A percentile compares a stretch with the other conserved stretches of the same genome.
Evolutionary conservation across 805 yeast species (phyloP).

Genomic region (Komagataella kurtzmanii): DNA sequence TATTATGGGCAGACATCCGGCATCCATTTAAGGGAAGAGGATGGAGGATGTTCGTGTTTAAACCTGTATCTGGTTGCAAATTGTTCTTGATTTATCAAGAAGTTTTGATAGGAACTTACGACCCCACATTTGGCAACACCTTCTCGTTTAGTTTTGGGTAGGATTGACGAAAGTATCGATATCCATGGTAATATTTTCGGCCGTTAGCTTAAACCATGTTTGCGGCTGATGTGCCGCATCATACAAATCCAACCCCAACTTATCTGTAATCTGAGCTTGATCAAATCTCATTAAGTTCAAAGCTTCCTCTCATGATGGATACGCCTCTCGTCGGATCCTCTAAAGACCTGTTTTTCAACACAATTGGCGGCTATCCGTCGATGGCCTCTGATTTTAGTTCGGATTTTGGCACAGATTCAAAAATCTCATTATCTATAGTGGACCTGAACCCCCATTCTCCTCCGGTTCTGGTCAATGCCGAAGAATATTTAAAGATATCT

Average conservation of each 20-base stretch:
- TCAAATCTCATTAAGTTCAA: background rate
- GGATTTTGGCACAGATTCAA: background rate
- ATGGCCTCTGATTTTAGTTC: background rate
- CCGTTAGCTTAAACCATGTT: background rate
- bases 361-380: background rate
- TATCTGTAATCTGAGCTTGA: background rate
- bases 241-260: background rate
- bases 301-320: background rate
- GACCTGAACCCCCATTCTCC: constrained; percentile 9
- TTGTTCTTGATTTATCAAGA: too few species aligned
- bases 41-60: too few species aligned
- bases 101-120: too few species aligned
- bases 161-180: too few species aligned
- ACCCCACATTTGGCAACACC: too few species aligned
- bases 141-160: too few species aligned
- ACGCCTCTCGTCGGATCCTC: background rate
- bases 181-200: too few species aligned
- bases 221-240: background rate
- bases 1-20: too few species aligned
- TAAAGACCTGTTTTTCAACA: background rate
- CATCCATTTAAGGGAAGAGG: too few species aligned
- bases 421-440: background rate
- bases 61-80: too few species aligned
- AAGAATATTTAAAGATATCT: constrained; percentile 8
- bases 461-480: constrained; percentile 5